Conservation (phyloP, 345 rosid genomes). For the Nephelium lappaceum region DNA sequence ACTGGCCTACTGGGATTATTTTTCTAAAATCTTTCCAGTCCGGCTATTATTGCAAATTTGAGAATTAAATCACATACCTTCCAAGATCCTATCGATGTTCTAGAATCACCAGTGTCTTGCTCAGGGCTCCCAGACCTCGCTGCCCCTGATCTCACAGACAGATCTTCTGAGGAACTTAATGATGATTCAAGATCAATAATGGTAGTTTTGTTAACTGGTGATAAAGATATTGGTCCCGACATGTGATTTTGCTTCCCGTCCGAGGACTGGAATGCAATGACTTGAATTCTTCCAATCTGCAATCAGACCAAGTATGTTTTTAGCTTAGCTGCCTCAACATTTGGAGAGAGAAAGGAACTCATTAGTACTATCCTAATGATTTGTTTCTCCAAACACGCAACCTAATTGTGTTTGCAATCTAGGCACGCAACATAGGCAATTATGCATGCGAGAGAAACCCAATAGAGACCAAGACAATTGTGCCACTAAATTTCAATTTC, state of each 20-base stretch:
- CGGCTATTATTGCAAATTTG: not conserved
- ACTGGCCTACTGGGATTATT: too few species aligned
- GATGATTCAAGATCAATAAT: constrained; percentile 80
- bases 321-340: constrained; percentile 24
- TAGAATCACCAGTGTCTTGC: constrained; percentile 76
- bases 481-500: not conserved
- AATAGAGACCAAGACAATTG: not conserved
- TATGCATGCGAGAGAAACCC: not conserved
- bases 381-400: not conserved
- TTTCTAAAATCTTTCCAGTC: too few species aligned
- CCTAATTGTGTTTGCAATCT: not conserved
- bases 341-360: not conserved
- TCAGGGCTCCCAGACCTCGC: constrained; percentile 46
- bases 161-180: constrained; percentile 61
- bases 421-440: not conserved
- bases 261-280: constrained; percentile 94
- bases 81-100: constrained; percentile 36
- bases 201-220: constrained; percentile 55
- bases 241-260: constrained; percentile 73
- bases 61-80: constrained; percentile 48
- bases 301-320: constrained; percentile 17
- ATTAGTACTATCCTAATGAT: not conserved
- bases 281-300: constrained; percentile 97
- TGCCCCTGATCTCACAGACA: constrained; percentile 51
- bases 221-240: constrained; percentile 47